Evolutionary conservation across 805 yeast genomes (phyloP), one percentile per base, ranked within the genome.

Genomic region (Vanderwaltozyma polyspora): DNA sequence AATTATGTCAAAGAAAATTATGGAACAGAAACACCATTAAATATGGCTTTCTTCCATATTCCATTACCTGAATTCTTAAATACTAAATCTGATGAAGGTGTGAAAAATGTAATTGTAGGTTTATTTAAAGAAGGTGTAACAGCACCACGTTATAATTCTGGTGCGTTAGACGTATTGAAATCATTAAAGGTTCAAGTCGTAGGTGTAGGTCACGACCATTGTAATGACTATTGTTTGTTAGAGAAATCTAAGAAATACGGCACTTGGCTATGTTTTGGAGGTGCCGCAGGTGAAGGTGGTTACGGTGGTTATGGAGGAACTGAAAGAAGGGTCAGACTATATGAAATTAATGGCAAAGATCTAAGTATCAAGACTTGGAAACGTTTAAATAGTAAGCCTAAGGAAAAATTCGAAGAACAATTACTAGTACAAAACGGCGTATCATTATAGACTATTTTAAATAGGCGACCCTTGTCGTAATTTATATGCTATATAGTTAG

Each of bases 141-240:
- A 1, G 89, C 93, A 0, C 91, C 96, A 5, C 63, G 53, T 21
- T 66, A 71, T 51, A 79, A 87, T 51, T 63, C 85, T 0, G 79
- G 81, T 7, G 79, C 80, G 33, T 63, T 85, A 34, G 59, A 67
- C 6, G 59, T 71, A 0, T 60, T 91, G 18, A 66, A 67, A 6
- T 60, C 68, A n/a, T 41, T 82, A 7, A 93, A 89, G 0, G 86
- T 91, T 1, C 62, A 71, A 21, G 84, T 83, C 0, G 72, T 76
- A 0, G 66, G 79, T 35, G 94, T 83, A 12, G 98, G 98, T 0
- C 98, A 91, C 55, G 98, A 91, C 51, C 98, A 91, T 55, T 82
- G 85, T 46, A 91, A 91, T 57, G 97, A 91, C 51, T 91, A 72
- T 54, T 91, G 98, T 58, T 59, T 83, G 39, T 58, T 67, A 33